Base-by-base conservation (phyloP, 2,329 filamentous ascomycete species). In the Colletotrichum limetticola region DNA sequence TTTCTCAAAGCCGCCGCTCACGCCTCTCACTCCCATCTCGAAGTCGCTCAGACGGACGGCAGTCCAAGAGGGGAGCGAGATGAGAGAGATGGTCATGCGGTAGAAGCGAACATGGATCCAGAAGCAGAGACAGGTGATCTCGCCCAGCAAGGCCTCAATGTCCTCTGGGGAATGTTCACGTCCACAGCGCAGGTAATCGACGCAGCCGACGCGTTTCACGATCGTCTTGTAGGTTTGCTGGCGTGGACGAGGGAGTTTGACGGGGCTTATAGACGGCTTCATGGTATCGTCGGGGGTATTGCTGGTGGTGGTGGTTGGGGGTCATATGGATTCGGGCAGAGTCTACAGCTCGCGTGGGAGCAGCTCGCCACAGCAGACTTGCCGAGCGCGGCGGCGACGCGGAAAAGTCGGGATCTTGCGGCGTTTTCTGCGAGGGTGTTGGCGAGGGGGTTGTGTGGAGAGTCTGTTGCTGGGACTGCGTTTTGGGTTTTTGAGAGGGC, bases 131-230 rank as follows among this genome's bases (percentile, higher is more conserved):
- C 28, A 28, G 24, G 16, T 3, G 28, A n/a, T 14, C 24, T 28
- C 56, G 26, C 19, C 4, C 59, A 28, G 22, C 8, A 61, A 28
- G 56, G 56, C 1, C 37, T 60, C 14, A 24, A 30, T 4, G 2
- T 55, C 11, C 65, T 61, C 2, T 53, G 65, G 56, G 28, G 37
- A 22, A 67, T 67, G 56, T 67, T 67, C 46, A 52, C 26, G 2
- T 22, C 12, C 0, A 61, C 65, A 1, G 65, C 56, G 4, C 26
- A 67, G 7, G 46, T 6, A 26, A 2, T 67, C 12, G 42, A 61
- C 0, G 28, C 9, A n/a, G 56, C 35, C 19, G 56, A 58, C 56
- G 14, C 28, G 0, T 24, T 58, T 11, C 56, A 58, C 16, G 28
- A 58, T 14, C 14, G 16, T 19, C 26, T 58, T 12, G 28, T 58